Base-by-base conservation (phyloP, 768 basidiomycete species). In the Sistotremastrum suecicum region DNA sequence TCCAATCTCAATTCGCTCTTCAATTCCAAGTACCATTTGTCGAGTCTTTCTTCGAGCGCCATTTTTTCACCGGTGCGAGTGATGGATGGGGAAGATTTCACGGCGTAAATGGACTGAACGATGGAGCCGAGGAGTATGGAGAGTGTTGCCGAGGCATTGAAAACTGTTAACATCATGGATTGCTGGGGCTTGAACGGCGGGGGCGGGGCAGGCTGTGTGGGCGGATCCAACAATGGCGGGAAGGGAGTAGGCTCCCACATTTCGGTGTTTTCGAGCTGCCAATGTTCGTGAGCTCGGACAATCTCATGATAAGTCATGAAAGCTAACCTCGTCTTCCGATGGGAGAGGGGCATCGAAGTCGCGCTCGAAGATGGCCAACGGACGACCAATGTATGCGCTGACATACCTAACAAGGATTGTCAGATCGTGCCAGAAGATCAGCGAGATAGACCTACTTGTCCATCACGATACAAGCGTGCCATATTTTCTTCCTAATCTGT, bases 401-500 rank as follows among this genome's bases (percentile, higher is more conserved):
- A 5, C 8, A 54, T 37, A 36, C 35, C 36, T 39, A 20, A 6
- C 40, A 48, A 7, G 42, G 10, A 42, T 28, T 42, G 39, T 20
- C 20, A 43, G 45, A 53, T 41, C 44, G 44, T 5, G 33, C 32
- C 28, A 39, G 34, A 40, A 10, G 31, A 8, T 45, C 30, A 5
- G 8, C 4, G 39, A 44, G 20, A 43, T 6, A 43, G 39, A 86
- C 76, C 60, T 84, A 87, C 53, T 79, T 78, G 58, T 87, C 83
- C 71, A 87, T 74, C 35, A 83, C 63, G 34, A 84, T 73, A 58
- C 85, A 87, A 31, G 74, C 76, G 64, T 76, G 83, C 84, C 84
- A 87, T 29, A 85, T 76, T 41, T 82, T 63, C 51, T 78, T 69
- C 50, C 85, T 68, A 59, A 82, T 79, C 53, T 80, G 75, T 48